These are phyloP conservation scores for Polychytrium aggregatum DNA, from an alignment of 192 early-diverging fungal genomes.

Conservation along the genomic window DNA sequence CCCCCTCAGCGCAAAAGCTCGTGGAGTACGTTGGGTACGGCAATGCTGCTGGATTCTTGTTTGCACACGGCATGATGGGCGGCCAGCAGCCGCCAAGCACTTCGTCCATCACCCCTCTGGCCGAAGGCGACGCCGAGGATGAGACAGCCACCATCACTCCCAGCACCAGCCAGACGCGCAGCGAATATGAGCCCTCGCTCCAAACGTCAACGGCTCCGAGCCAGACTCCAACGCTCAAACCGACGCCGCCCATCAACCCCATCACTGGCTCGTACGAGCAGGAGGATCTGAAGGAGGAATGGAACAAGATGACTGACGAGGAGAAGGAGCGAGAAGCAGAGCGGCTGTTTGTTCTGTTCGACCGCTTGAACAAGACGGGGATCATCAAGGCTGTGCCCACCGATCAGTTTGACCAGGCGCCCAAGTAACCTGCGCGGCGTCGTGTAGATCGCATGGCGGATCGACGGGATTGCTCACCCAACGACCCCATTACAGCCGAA, in stretches of 20 bases:
- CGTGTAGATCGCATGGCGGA: too few relatives aligned
- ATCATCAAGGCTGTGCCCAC: constrained; percentile 64
- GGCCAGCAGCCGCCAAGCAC: constrained; percentile 21
- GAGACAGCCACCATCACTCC: background rate
- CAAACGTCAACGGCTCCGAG: background rate
- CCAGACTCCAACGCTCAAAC: constrained; percentile 4
- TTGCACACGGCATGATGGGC: constrained; percentile 58
- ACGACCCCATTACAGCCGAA: too few relatives aligned
- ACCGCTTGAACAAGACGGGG: constrained; percentile 83
- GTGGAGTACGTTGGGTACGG: constrained; percentile 79
- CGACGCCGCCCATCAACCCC: constrained; percentile 51
- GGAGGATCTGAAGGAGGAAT: constrained; percentile 27
- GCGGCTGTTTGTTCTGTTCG: constrained; percentile 85
- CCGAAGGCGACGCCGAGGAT: constrained; percentile 4
- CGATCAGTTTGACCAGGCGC: too few relatives aligned
- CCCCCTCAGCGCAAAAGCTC: constrained; percentile 42
- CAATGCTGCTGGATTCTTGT: constrained; percentile 83
- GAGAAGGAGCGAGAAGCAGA: constrained; percentile 94
- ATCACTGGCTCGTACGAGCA: constrained; percentile 70
- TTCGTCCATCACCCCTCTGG: constrained; percentile 2
- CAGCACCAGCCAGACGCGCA: background rate
- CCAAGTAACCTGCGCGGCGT: too few relatives aligned
- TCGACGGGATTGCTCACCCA: too few relatives aligned
- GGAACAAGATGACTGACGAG: constrained; percentile 86
- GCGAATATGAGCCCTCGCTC: background rate